Evolutionary conservation across 768 basidiomycete species (phyloP).

Genomic region (Astraeus odoratus): DNA sequence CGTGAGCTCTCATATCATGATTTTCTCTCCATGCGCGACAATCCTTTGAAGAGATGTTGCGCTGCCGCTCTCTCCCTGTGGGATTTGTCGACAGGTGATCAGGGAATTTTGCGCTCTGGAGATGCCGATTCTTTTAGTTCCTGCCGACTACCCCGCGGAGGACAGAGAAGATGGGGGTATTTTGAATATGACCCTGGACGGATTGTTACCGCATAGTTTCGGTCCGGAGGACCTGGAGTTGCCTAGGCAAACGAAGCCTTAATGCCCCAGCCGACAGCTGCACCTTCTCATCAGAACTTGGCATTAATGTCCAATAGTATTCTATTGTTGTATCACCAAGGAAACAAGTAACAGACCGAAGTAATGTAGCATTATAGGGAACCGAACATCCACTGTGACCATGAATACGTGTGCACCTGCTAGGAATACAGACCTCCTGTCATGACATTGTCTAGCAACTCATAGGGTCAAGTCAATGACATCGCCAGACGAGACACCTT

Average conservation of each 20-base stretch:
- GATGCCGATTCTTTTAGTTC: constrained; percentile 69
- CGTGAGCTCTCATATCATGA: constrained; percentile 40
- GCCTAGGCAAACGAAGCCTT: constrained; percentile 32
- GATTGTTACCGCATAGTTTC: constrained; percentile 80
- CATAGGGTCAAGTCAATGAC: no score
- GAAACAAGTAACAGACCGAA: no score
- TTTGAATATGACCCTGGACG: constrained; percentile 58
- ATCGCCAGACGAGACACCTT: no score
- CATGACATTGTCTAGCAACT: no score
- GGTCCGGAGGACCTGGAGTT: constrained; percentile 76
- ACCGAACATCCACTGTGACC: no score
- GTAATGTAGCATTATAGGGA: no score
- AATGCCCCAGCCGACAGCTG: no score
- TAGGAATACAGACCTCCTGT: no score
- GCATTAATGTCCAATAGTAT: no score
- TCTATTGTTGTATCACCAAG: no score
- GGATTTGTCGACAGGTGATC: constrained; percentile 87
- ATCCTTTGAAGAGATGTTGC: constrained; percentile 55
- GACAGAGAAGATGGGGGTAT: constrained; percentile 42
- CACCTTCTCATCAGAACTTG: no score
- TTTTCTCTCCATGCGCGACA: neutral
- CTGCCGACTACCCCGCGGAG: constrained; percentile 49
- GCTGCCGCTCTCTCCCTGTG: constrained; percentile 74
- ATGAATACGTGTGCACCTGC: no score
- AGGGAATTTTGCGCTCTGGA: constrained; percentile 76